Conservation (phyloP, 768 basidiomycete species). For the Mycena vulgaris region DNA sequence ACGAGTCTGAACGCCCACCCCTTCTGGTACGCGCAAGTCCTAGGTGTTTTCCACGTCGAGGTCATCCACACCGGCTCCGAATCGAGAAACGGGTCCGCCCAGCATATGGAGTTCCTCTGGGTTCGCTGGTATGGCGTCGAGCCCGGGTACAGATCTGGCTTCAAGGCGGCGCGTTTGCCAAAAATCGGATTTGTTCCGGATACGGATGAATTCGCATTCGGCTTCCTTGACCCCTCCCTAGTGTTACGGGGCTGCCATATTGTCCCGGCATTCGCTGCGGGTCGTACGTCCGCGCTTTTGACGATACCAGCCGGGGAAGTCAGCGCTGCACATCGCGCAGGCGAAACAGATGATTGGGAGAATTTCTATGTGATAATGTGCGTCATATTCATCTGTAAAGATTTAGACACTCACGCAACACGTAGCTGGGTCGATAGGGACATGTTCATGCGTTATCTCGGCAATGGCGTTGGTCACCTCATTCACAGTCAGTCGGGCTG, state of each 20-base stretch:
- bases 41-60: constrained; percentile 50
- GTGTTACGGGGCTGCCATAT: constrained; percentile 17
- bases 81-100: neutral
- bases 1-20: constrained; percentile 44
- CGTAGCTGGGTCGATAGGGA: constrained; percentile 3
- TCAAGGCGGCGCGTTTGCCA: constrained; percentile 41
- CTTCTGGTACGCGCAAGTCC: constrained; percentile 47
- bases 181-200: constrained; percentile 49
- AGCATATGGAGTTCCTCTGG: constrained; percentile 50
- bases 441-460: constrained; percentile 1
- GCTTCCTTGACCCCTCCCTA: constrained; percentile 44
- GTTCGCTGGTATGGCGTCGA: constrained; percentile 39
- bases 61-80: constrained; percentile 40
- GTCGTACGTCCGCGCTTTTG: neutral
- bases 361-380: constrained; percentile 24
- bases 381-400: neutral
- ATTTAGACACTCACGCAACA: neutral
- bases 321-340: neutral
- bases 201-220: constrained; percentile 48
- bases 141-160: constrained; percentile 30
- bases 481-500: neutral
- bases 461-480: neutral
- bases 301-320: neutral
- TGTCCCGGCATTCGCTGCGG: constrained; percentile 10
- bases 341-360: constrained; percentile 7